Base-by-base conservation (phyloP, 352 stramenopile species). In the Pythium insidiosum region DNA sequence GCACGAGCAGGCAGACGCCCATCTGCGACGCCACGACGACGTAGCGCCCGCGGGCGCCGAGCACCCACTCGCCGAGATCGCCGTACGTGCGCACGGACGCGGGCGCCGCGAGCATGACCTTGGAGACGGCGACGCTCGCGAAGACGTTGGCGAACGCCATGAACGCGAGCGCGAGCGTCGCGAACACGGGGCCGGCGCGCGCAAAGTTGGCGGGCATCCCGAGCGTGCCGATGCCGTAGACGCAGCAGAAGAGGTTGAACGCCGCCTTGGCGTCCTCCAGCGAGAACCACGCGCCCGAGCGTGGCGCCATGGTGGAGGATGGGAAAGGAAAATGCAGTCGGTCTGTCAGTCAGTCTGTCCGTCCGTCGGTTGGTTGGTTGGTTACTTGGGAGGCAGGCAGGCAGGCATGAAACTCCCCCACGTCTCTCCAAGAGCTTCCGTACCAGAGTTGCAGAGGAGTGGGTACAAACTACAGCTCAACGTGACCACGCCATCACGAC, bases 211-310 rank as follows among this genome's bases (percentile, higher is more conserved):
- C 60, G 15, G 66, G 63, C 54, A 78, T 73, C 22, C 63, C 64
- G 21, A 78, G 61, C 43, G 66, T 71, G 10, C 66, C 66, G 40
- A 84, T 71, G 31, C 70, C 70, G 49, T 73, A 81, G 36, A 77
- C 68, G 23, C 63, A 72, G 45, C 69, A 82, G 50, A 71, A 74
- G 49, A 78, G 58, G 50, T 71, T 75, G 58, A 72, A 74, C 11
- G 57, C 56, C 4, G 56, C 54, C 46, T 80, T 83, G 38, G 49
- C 26, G 47, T 83, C 70, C 46, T 83, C 70, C 2, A 23, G 49
- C 31, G 43, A 41, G 22, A 49, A 49, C n/a, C n/a, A n/a, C n/a
- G n/a, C n/a, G n/a, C n/a, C n/a, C n/a, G n/a, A n/a, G n/a, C n/a
- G n/a, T n/a, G n/a, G n/a, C n/a, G n/a, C n/a, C n/a, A n/a, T n/a